phyloP scores from a whole-genome alignment of 257 asterid genomes.

The Scutellaria baicalensis region DNA sequence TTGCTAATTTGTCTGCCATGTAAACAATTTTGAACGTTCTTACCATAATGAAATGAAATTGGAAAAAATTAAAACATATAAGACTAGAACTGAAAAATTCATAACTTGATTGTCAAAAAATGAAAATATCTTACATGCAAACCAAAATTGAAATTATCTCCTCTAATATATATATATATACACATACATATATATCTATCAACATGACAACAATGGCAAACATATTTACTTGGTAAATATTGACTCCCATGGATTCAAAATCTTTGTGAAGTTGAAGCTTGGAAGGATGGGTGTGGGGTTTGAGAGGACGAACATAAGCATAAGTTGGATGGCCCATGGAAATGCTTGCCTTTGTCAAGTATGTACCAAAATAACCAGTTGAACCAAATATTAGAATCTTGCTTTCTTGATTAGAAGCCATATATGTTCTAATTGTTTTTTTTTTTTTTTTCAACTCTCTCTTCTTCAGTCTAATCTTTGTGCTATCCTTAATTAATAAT shows the following conservation, averaged over 20 bases:
- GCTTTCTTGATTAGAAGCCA: not conserved
- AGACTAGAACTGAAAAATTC: too few relatives aligned
- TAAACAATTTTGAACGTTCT: too few relatives aligned
- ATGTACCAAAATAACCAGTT: constrained; percentile 29
- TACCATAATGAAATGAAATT: too few relatives aligned
- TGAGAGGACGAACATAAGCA: constrained; percentile 15
- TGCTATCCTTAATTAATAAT: not conserved
- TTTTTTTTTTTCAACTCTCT: not conserved
- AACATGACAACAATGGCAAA: too few relatives aligned
- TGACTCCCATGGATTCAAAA: constrained; percentile 14
- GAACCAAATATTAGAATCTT: constrained; percentile 23
- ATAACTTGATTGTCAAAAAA: too few relatives aligned
- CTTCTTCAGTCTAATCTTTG: not conserved
- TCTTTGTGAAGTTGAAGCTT: constrained; percentile 12
- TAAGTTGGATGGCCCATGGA: constrained; percentile 27
- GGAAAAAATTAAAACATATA: too few relatives aligned
- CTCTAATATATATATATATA: too few relatives aligned
- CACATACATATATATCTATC: too few relatives aligned
- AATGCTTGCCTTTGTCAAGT: constrained; percentile 23
- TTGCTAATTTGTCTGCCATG: too few relatives aligned
- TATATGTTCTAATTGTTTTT: not conserved
- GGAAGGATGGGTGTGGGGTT: not conserved
- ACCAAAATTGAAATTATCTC: too few relatives aligned
- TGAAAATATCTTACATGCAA: too few relatives aligned
- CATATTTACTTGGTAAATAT: constrained; percentile 9